Evolutionary conservation across 805 yeast genomes (phyloP).

Genomic region (Saccharomyces jurei): DNA sequence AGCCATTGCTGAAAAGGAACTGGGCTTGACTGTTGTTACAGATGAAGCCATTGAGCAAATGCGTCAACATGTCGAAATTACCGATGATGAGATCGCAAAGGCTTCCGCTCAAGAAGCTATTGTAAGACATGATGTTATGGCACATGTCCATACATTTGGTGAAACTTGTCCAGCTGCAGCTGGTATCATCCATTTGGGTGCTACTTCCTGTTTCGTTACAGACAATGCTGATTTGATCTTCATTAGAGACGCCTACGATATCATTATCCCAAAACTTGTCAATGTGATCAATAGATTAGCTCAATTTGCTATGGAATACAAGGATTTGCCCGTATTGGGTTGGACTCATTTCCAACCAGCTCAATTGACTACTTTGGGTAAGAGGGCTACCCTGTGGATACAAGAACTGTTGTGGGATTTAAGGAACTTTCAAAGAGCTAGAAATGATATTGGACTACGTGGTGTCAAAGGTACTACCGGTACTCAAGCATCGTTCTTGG

Average conservation of each 20-base stretch:
- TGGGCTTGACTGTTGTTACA: slow-evolving; percentile 76
- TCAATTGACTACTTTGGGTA: slow-evolving; percentile 96
- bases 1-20: slow-evolving; percentile 90
- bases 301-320: slow-evolving; percentile 81
- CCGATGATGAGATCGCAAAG: slow-evolving; percentile 85
- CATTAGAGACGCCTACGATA: slow-evolving; percentile 89
- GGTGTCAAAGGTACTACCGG: slow-evolving; percentile 99
- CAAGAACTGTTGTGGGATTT: slow-evolving; percentile 97
- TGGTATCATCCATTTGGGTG: slow-evolving; percentile 96
- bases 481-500: slow-evolving; percentile 92
- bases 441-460: slow-evolving; percentile 91
- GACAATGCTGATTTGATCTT: slow-evolving; percentile 97
- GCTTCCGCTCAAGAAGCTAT: slow-evolving; percentile 93
- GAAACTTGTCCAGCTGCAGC: slow-evolving; percentile 90
- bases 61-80: slow-evolving; percentile 65
- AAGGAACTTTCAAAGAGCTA: slow-evolving; percentile 89
- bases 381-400: slow-evolving; percentile 94
- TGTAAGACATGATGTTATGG: slow-evolving; percentile 99
- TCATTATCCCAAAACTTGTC: slow-evolving; percentile 88
- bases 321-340: slow-evolving; percentile 93
- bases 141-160: slow-evolving; percentile 95
- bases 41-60: slow-evolving; percentile 90
- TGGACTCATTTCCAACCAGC: slow-evolving; percentile 99
- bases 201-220: slow-evolving; percentile 95
- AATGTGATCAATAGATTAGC: slow-evolving; percentile 88